Evolutionary conservation across 176 grass and related monocot species (phyloP).

Genomic region (Zea mays): DNA sequence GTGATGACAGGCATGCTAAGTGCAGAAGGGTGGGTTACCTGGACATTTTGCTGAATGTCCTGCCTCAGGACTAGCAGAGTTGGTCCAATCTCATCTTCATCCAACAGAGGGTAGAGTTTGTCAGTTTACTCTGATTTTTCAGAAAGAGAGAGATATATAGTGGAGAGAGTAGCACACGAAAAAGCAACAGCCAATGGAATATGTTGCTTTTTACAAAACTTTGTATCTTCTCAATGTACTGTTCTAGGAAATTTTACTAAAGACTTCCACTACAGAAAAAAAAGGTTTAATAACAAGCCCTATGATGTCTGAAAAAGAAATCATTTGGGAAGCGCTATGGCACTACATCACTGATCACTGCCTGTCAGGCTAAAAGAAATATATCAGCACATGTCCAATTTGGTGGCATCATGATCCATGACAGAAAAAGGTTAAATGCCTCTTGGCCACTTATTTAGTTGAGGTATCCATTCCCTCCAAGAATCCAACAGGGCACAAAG

Average conservation of each 20-base stretch:
- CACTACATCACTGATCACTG: not conserved
- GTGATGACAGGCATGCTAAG: not conserved
- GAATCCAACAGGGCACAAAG: constrained; percentile 18
- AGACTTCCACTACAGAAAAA: not conserved
- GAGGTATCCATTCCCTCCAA: not conserved
- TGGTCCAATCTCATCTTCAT: constrained; percentile 82
- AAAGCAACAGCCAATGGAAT: not conserved
- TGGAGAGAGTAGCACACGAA: not conserved
- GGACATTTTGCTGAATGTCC: constrained; percentile 68
- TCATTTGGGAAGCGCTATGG: not conserved
- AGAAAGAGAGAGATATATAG: not conserved
- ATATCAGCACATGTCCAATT: not conserved
- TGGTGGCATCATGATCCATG: not conserved
- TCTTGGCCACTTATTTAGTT: not conserved
- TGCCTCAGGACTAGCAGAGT: constrained; percentile 74
- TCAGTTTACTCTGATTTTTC: constrained; percentile 25
- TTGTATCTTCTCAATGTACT: too few relatives aligned
- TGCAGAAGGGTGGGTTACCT: constrained; percentile 50
- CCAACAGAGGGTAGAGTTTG: constrained; percentile 6
- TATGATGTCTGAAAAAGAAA: not conserved
- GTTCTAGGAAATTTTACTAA: too few relatives aligned
- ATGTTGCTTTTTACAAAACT: not conserved
- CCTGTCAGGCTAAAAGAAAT: not conserved
- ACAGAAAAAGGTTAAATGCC: not conserved
- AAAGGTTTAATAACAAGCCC: not conserved